Base-by-base conservation (phyloP, 1,284 basidiomycete species). In the Moesziomyces sp. region DNA sequence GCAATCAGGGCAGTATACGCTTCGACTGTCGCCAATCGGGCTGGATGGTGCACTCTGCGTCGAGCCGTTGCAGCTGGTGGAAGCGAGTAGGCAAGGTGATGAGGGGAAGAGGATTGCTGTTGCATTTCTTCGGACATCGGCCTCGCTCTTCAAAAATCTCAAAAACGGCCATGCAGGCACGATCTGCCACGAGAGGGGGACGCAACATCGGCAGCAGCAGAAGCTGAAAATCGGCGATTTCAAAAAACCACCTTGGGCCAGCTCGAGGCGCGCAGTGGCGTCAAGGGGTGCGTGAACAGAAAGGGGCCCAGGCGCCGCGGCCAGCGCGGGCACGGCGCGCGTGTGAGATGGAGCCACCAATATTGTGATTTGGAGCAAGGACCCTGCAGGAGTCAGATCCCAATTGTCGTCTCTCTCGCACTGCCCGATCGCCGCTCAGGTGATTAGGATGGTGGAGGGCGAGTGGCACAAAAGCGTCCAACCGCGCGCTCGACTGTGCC, bases 331-430 rank as follows among this genome's bases (percentile, higher is more conserved):
- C 30, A 34, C 30, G 30, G 30, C 13, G 7, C 6, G 30, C 30
- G 30, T 11, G 30, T 13, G 10, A 11, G 30, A 11, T 11, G 13
- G 30, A 10, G 30, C 10, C 13, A 34, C 6, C 13, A 11, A 34
- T 34, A 11, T 8, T 10, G 3, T 9, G 30, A 34, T 34, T 34
- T 34, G 3, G 30, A 34, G 30, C 42, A 18, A 54, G 58, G 58
- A 61, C 52, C 58, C 52, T 61, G 58, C 52, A 61, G 52, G 30
- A 34, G 30, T 34, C 30, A 34, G 10, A 34, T 8, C 21, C 21
- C 21, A 21, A 21, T 21, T 21, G 21, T 21, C 11, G 30, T 2
- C 8, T 5, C 26, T 28, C 26, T 28, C 10, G 13, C 30, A 34
- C 30, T 34, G 30, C 6, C 30, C 30, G 30, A 13, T 34, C 13